phyloP scores from a whole-genome alignment of 768 basidiomycete species.

The Lactifluus piperatus region DNA sequence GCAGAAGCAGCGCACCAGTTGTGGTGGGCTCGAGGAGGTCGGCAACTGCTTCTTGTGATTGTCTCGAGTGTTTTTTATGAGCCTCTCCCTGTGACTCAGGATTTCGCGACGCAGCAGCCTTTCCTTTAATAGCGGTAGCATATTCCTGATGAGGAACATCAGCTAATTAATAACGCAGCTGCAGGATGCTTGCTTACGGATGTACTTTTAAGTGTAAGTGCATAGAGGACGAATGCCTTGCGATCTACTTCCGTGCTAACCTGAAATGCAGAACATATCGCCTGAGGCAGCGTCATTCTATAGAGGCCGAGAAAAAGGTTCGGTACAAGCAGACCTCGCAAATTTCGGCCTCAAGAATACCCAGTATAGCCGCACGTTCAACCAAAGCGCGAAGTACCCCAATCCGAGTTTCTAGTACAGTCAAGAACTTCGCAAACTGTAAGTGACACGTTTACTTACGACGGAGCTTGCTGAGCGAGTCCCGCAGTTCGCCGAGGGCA shows the following conservation, averaged over 20 bases:
- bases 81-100: conserved; percentile 13
- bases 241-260: conserved; percentile 13
- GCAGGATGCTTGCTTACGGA: background rate
- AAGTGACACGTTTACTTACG: conserved; percentile 40
- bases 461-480: conserved; percentile 52
- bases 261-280: conserved; percentile 13
- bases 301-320: background rate
- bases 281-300: conserved; percentile 21
- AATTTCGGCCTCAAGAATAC: conserved; percentile 10
- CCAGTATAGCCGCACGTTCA: conserved; percentile 45
- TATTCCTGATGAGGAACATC: conserved; percentile 21
- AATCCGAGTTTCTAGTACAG: conserved; percentile 54
- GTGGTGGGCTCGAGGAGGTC: conserved; percentile 55
- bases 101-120: background rate
- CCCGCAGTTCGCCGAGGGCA: conserved; percentile 51
- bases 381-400: conserved; percentile 73
- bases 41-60: conserved; percentile 4
- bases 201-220: conserved; percentile 9
- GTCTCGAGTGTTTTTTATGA: conserved; percentile 20
- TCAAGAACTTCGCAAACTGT: background rate
- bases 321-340: conserved; percentile 13
- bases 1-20: conserved; percentile 80
- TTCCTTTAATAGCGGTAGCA: conserved; percentile 12
- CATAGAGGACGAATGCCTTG: conserved; percentile 12
- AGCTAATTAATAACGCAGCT: background rate